These are phyloP conservation scores for Kregervanrija delftensis DNA, from an alignment of 805 yeast genomes.

Conservation along the genomic window DNA sequence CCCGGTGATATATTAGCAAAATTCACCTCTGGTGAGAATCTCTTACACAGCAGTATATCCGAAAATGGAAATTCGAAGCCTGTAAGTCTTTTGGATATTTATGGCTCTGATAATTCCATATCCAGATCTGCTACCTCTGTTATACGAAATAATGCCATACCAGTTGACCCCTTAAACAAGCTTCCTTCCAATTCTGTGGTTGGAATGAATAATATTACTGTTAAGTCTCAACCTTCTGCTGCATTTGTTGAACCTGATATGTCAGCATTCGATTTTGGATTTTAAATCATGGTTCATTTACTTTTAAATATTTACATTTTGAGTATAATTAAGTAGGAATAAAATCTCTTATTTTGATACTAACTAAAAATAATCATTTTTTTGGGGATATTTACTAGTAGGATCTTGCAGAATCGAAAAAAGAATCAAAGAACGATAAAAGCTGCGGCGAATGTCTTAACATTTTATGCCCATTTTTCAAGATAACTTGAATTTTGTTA, in stretches of 20 bases:
- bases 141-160: no score
- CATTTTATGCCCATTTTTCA: constrained; percentile 15
- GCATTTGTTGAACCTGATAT: constrained; percentile 69
- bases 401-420: constrained; percentile 8
- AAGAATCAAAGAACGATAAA: constrained; percentile 18
- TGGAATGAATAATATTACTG: background rate
- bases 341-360: background rate
- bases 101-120: no score
- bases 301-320: no score
- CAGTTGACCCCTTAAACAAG: no score
- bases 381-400: background rate
- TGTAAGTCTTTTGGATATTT: constrained; percentile 1
- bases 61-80: background rate
- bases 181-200: background rate
- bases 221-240: constrained; percentile 37
- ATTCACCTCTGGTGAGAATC: background rate
- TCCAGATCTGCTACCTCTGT: no score
- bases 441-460: constrained; percentile 14
- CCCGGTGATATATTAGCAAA: constrained; percentile 13
- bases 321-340: no score
- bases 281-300: constrained; percentile 3
- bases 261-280: constrained; percentile 60
- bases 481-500: constrained; percentile 10
- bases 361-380: background rate
- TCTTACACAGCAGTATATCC: no score